Base-by-base conservation (phyloP, 371 early-diverging fungal genomes). In the Mortierella sp. region DNA sequence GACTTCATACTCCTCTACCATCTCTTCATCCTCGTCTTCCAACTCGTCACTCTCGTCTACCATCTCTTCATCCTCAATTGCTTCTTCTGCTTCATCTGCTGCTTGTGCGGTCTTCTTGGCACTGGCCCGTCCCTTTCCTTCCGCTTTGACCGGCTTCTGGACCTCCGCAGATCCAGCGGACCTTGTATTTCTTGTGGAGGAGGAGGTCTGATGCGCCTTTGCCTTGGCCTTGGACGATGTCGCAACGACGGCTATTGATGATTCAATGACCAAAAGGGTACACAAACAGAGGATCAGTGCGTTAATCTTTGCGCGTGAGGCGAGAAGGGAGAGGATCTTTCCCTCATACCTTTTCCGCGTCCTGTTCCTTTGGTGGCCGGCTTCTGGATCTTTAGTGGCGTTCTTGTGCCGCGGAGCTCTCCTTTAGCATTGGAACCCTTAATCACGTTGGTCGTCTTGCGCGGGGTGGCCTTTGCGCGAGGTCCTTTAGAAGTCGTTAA, bases 1-100 rank as follows among this genome's bases (percentile, higher is more conserved):
- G 6, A 66, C 67, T 22, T 66, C 67, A 22, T 54, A 66, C 51
- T 54, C 58, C 21, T 65, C 54, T n/a, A 45, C 47, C 31, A 28
- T 13, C 21, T 25, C 34, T 3, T 27, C 21, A 19, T n/a, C 46
- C 16, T 44, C 48, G 34, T 50, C 25, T 10, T 51, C 57, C 9
- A 1, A 46, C 16, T 43, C 44, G 1, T 55, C 34, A 10, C 6
- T 31, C 1, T 51, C 52, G 34, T 51, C 19, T 41, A 12, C 44
- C 13, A 17, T 27, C 25, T 21, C 40, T 13, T n/a, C 37, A 39
- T 37, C 40, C 34, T 34, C 47, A 10, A 47, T 2, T 3, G 7
- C 40, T n/a, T n/a, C 55, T 22, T 44, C 44, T 12, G 14, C 55
- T 13, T 55, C 45, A 55, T n/a, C 17, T 8, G 13, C n/a, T 10